phyloP scores from a whole-genome alignment of 495 filamentous ascomycete genomes.

The Cercophora newfieldiana region DNA sequence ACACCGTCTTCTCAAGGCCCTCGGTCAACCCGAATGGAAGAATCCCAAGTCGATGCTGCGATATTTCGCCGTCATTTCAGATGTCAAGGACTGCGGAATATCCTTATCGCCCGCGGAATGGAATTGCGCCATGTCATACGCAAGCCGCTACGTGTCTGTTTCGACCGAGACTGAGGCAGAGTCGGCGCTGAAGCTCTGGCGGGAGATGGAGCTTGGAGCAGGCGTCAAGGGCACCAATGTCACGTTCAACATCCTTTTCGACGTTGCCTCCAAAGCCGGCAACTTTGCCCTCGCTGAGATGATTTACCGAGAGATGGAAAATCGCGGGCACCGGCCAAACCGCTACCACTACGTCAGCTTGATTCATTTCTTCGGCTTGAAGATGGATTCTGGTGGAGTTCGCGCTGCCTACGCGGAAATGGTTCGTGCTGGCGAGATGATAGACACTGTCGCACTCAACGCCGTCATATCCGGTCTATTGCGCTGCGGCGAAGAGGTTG shows the following conservation, averaged over 20 bases:
- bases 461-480: conserved; percentile 78
- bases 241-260: conserved; percentile 91
- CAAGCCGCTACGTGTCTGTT: conserved; percentile 64
- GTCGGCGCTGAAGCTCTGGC: conserved; percentile 77
- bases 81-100: conserved; percentile 69
- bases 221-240: conserved; percentile 63
- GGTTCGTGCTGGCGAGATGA: conserved; percentile 76
- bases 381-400: conserved; percentile 65
- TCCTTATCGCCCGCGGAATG: conserved; percentile 67
- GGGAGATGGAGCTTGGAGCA: conserved; percentile 78
- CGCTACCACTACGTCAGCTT: conserved; percentile 75
- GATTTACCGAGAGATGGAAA: conserved; percentile 76
- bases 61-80: conserved; percentile 80
- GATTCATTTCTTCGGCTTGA: conserved; percentile 80
- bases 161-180: conserved; percentile 66
- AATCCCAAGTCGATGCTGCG: conserved; percentile 65
- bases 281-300: conserved; percentile 82
- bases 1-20: conserved; percentile 63
- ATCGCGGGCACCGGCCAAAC: conserved; percentile 61
- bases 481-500: conserved; percentile 64
- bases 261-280: conserved; percentile 78
- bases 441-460: conserved; percentile 86
- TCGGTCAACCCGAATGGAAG: conserved; percentile 63
- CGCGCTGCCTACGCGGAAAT: conserved; percentile 72
- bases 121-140: conserved; percentile 80